These are phyloP conservation scores for Hemileccinum rubropunctum DNA, from an alignment of 768 basidiomycete genomes.

Conservation along the genomic window DNA sequence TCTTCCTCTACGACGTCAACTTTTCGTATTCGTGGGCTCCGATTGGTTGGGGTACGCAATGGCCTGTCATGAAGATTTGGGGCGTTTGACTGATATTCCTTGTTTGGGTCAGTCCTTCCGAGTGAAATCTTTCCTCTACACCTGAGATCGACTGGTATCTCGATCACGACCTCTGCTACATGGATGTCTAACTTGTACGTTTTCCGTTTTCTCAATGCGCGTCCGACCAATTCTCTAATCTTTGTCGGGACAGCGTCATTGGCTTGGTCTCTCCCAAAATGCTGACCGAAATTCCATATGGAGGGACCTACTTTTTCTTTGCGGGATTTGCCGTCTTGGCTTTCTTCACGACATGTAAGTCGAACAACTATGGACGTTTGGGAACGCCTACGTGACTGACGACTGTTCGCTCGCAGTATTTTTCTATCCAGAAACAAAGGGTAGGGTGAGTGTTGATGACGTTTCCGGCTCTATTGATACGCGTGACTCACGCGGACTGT, in stretches of 20 bases:
- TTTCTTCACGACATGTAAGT: conserved; percentile 30
- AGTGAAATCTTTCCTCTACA: conserved; percentile 43
- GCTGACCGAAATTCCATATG: conserved; percentile 18
- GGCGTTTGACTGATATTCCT: conserved; percentile 5
- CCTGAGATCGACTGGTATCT: conserved; percentile 40
- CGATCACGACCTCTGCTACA: conserved; percentile 39
- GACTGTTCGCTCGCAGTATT: conserved; percentile 10
- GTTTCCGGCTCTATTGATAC: too few species aligned
- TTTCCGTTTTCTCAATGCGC: neutral
- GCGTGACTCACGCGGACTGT: neutral
- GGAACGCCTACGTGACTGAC: neutral
- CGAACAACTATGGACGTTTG: too few species aligned
- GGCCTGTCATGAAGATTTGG: neutral
- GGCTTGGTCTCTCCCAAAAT: conserved; percentile 30
- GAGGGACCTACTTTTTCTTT: conserved; percentile 30
- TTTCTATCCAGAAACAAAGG: conserved; percentile 33
- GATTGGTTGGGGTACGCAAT: conserved; percentile 27
- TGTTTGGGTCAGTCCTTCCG: conserved; percentile 32
- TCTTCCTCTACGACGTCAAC: conserved; percentile 38
- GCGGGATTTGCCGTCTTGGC: conserved; percentile 26
- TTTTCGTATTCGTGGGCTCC: conserved; percentile 35
- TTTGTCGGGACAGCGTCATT: conserved; percentile 17
- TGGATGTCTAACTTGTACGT: conserved; percentile 40
- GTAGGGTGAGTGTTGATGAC: conserved; percentile 23
- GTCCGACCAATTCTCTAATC: neutral